Evolutionary conservation across 805 yeast genomes (phyloP).

Genomic region (Candida manassasensis): DNA sequence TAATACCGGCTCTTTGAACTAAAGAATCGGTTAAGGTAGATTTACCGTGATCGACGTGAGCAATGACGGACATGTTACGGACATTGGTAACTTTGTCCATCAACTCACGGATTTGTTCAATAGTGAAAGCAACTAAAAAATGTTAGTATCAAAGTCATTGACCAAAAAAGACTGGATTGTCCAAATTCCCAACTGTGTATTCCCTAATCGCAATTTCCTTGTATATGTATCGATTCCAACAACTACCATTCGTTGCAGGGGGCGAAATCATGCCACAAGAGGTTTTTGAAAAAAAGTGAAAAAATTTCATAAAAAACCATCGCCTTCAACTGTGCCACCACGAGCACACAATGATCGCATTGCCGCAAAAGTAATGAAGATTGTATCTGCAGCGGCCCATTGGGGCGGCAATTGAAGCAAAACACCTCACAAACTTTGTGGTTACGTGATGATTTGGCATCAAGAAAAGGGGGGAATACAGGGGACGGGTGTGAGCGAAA

Average conservation of each 20-base stretch:
- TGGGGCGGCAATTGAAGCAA: not conserved
- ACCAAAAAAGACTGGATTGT: not conserved
- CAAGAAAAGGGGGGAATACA: not conserved
- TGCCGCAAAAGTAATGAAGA: no score
- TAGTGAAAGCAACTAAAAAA: slow-evolving; percentile 44
- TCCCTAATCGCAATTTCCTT: no score
- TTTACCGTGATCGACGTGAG: slow-evolving; percentile 99
- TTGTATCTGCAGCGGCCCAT: no score
- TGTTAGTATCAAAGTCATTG: slow-evolving; percentile 23
- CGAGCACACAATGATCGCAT: no score
- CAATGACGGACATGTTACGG: slow-evolving; percentile 99
- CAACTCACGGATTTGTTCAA: slow-evolving; percentile 91
- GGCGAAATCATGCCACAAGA: no score
- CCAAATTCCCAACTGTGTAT: not conserved
- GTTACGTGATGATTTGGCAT: not conserved
- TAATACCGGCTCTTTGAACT: slow-evolving; percentile 99
- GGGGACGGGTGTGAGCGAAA: not conserved
- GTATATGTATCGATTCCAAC: no score
- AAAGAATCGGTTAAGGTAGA: slow-evolving; percentile 98
- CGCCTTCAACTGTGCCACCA: not conserved
- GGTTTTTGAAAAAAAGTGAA: no score
- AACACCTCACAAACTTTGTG: not conserved
- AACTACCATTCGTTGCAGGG: no score
- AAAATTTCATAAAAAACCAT: not conserved
- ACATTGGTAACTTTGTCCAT: slow-evolving; percentile 99